phyloP scores from a whole-genome alignment of 106 monocot genomes.

The Apostasia ramifera region DNA sequence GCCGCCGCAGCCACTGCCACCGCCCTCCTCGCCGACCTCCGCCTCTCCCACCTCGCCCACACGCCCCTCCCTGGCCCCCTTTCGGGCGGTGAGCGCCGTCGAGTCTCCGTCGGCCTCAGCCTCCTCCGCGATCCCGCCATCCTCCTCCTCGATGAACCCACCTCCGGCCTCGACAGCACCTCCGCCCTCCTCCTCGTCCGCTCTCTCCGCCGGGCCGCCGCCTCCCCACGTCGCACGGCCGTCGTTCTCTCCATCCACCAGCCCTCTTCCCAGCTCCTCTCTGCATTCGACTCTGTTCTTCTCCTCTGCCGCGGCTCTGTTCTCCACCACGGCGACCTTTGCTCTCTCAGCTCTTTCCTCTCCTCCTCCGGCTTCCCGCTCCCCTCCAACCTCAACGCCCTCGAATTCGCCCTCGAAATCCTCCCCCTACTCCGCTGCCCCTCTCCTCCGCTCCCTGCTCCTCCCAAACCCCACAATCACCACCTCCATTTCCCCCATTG shows the following conservation, averaged over 20 bases:
- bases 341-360: conserved; percentile 53
- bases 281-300: conserved; percentile 62
- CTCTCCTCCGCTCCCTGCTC: conserved; percentile 3
- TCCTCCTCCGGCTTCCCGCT: conserved; percentile 43
- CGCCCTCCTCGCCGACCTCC: conserved; percentile 56
- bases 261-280: conserved; percentile 71
- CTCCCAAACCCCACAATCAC: background rate
- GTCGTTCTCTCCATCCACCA: conserved; percentile 87
- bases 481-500: background rate
- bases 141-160: conserved; percentile 94
- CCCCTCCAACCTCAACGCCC: conserved; percentile 67
- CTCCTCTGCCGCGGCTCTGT: conserved; percentile 71
- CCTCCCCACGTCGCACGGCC: conserved; percentile 29
- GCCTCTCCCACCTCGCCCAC: conserved; percentile 60
- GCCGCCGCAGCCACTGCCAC: conserved; percentile 17
- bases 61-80: conserved; percentile 47
- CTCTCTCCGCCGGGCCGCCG: conserved; percentile 37
- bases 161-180: conserved; percentile 86
- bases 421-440: conserved; percentile 41
- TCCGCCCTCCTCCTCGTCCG: conserved; percentile 60
- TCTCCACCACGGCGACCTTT: conserved; percentile 62
- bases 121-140: conserved; percentile 71
- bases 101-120: conserved; percentile 78
- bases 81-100: conserved; percentile 84
- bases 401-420: conserved; percentile 86